Base-by-base conservation (phyloP, 2,329 filamentous ascomycete genomes). In the Sclerotinia spermophila region DNA sequence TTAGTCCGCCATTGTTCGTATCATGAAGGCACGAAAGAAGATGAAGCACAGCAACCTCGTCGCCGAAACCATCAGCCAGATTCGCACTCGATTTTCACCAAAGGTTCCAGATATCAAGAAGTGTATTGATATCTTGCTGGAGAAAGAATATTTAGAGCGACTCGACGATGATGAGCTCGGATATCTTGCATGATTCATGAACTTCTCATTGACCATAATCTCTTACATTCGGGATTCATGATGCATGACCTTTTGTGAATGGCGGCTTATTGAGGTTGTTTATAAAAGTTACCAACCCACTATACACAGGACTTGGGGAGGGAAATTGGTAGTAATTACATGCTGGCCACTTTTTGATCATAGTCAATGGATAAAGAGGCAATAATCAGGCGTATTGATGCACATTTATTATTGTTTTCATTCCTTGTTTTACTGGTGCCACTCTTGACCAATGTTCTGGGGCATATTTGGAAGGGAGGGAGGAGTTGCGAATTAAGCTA, bases 11-110 rank as follows among this genome's bases (percentile, higher is more conserved):
- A 98, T 99, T 81, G 96, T 99, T 71, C 93, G 96, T 79, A 97
- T 99, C 84, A 99, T 99, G 96, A 99, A 99, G 85, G 96, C 95
- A 5, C 91, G 96, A 72, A 98, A 99, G 89, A 93, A 91, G 84
- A 96, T 98, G 93, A 98, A 97, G 88, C 95, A 99, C 83, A 90
- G 91, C 73, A 92, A 96, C 79, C 90, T 99, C 19, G 94, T 99
- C 69, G 91, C 93, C 79, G 96, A 99, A 83, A 96, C 94, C 35
- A 98, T 99, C 81, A 91, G 90, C 79, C 96, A 98, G 82, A 97
- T 99, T 81, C 93, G 92, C 80, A 90, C 89, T 56, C 92, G 96
- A 55, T 99, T 99, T 82, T 90, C 94, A 71, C 96, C 96, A 55
- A 97, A 97, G 83, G 87, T 99, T 42, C 86, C 89, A 24, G 96